Evolutionary conservation across 352 stramenopile genomes (phyloP), one percentile per base, ranked within the genome.

Genomic region (Phytophthora tubulina): DNA sequence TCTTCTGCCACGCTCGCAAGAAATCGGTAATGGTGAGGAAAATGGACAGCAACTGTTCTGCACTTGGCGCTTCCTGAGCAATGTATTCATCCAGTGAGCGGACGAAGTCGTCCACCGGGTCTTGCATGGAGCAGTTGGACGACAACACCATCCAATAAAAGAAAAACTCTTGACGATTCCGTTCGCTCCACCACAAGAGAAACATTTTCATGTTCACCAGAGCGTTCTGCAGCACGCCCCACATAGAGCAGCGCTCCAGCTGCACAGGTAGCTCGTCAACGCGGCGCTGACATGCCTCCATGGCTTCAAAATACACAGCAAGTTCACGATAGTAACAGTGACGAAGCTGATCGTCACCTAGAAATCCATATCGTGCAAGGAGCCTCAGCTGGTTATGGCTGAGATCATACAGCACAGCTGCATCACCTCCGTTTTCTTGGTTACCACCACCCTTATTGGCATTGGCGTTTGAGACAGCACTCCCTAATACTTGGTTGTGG

Each of bases 141-240:
- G 85, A 82, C 41, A 94, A 53, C 30, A 90, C 84, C 59, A 84
- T 85, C 88, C 88, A 96, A 63, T 94, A 92, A 15, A 81, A 84
- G 55, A 94, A 90, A 67, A 92, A 90, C 45, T 93, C 86, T 56
- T 94, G 83, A 6, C 87, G 84, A 63, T 96, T 96, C 54, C 86
- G 84, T 60, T 87, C 83, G 61, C 70, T 78, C 89, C 89, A 94
- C 89, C 89, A 96, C 32, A 94, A 72, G 60, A 92, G 89, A 57
- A 94, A 96, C 87, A 95, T 94, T 60, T 89, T 88, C 62, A 96
- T 93, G 56, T 95, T 88, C n/a, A 94, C 86, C 6, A 96, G 82
- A 21, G 80, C 67, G 17, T 55, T 82, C 57, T 94, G 86, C 9
- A 96, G 77, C 10, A 86, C 76, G 14, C 69, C 64, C 89, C 89